Percentiles rank a stretch among this genome's conserved stretches.
Conservation (phyloP, 371 early-diverging fungal genomes). For the Mortierella sp. region DNA sequence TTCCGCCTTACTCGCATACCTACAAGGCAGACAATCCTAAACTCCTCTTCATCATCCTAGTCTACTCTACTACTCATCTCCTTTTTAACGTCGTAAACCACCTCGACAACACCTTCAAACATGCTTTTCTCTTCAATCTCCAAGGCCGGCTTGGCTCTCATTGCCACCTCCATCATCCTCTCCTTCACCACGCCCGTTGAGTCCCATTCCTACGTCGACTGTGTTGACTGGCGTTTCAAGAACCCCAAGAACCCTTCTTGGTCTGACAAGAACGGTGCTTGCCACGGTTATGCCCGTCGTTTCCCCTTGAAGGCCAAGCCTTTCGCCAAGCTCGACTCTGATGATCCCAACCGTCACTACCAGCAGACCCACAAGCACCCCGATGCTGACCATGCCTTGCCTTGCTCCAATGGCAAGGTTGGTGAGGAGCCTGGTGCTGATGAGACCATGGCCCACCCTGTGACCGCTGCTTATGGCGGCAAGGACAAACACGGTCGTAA, state of each 20-base stretch:
- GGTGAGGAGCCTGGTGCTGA: conserved; percentile 48
- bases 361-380: conserved; percentile 44
- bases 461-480: conserved; percentile 36
- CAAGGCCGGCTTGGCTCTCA: conserved; percentile 40
- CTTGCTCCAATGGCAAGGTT: conserved; percentile 45
- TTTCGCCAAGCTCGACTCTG: conserved; percentile 50
- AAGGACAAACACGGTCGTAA: conserved; percentile 30
- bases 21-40: conserved; percentile 3
- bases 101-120: conserved; percentile 8
- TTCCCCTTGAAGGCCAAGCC: conserved; percentile 49
- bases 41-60: neutral
- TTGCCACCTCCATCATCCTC: conserved; percentile 40
- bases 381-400: conserved; percentile 12
- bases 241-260: conserved; percentile 38
- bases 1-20: conserved; percentile 7
- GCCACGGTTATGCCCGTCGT: conserved; percentile 47
- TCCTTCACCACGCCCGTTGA: conserved; percentile 22
- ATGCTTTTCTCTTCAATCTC: conserved; percentile 39
- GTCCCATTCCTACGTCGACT: conserved; percentile 47
- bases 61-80: neutral
- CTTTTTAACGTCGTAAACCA: neutral
- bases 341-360: conserved; percentile 56
- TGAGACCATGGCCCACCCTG: conserved; percentile 36
- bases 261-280: conserved; percentile 44
- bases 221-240: conserved; percentile 53